phyloP scores from a whole-genome alignment of 2,329 filamentous ascomycete species.

The Fusarium armeniacum region DNA sequence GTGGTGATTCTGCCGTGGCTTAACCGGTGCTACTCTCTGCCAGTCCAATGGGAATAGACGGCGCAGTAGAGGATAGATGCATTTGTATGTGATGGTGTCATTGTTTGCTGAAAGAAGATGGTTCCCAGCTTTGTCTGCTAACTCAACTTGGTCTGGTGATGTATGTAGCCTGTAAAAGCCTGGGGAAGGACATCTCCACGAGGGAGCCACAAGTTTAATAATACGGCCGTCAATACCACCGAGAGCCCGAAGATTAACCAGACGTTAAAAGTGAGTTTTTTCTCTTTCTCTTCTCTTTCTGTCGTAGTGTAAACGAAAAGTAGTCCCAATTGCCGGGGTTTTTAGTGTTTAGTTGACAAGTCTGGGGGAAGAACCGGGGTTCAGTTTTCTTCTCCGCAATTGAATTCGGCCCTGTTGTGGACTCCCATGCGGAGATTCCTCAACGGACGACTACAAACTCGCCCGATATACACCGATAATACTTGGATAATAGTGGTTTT shows the following conservation, averaged over 20 bases:
- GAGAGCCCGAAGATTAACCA: conserved; percentile 41
- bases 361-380: conserved; percentile 29
- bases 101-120: conserved; percentile 8
- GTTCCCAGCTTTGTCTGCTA: conserved; percentile 15
- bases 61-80: conserved; percentile 10
- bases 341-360: conserved; percentile 11
- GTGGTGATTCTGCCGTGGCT: conserved; percentile 15
- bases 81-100: conserved; percentile 23
- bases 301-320: background rate
- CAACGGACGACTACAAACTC: conserved; percentile 1
- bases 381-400: conserved; percentile 32
- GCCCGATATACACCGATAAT: background rate
- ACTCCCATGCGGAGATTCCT: conserved; percentile 22
- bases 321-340: conserved; percentile 11
- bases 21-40: conserved; percentile 5
- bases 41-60: conserved; percentile 3
- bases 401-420: conserved; percentile 38
- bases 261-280: background rate
- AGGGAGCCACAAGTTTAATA: conserved; percentile 25
- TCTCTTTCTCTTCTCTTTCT: background rate
- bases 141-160: conserved; percentile 34
- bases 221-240: conserved; percentile 46
- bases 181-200: conserved; percentile 4
- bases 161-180: conserved; percentile 28
- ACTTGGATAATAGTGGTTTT: conserved; percentile 23